phyloP scores from a whole-genome alignment of 1,284 basidiomycete genomes.

The Cryptococcus amylolentus region DNA sequence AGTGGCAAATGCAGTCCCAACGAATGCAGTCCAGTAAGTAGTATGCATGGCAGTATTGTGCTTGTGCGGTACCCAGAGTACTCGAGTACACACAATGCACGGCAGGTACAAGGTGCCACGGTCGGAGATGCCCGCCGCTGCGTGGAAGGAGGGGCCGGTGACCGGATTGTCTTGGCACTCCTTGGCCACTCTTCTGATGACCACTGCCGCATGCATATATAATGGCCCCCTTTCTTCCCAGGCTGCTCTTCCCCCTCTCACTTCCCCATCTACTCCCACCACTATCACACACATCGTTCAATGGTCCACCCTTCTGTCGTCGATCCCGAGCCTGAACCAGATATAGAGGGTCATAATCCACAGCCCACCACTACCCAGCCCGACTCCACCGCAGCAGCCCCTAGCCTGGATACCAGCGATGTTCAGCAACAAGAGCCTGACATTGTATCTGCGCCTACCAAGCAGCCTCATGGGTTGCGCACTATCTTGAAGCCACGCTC shows the following conservation, averaged over 20 bases:
- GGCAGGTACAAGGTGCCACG: too few species aligned
- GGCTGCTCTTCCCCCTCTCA: background rate
- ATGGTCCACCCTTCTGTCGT: conserved; percentile 20
- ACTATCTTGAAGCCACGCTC: conserved; percentile 18
- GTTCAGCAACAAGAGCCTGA: background rate
- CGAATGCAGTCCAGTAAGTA: too few species aligned
- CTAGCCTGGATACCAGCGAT: background rate
- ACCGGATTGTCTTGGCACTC: too few species aligned
- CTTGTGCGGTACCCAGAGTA: too few species aligned
- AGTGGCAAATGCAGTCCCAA: too few species aligned
- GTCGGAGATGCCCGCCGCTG: too few species aligned
- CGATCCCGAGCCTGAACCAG: conserved; percentile 28
- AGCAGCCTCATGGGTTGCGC: conserved; percentile 4
- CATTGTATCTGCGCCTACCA: background rate
- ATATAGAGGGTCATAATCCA: conserved; percentile 26
- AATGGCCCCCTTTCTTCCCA: background rate
- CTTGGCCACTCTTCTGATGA: too few species aligned
- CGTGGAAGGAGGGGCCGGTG: too few species aligned
- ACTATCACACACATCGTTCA: conserved; percentile 10
- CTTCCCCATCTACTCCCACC: conserved; percentile 2
- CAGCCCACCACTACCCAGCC: background rate
- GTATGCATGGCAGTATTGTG: too few species aligned
- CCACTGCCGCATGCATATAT: background rate
- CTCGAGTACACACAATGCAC: too few species aligned
- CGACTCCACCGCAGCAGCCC: conserved; percentile 1